These are phyloP conservation scores for Macadamia integrifolia DNA, from an alignment of 164 flowering plant genomes.

Conservation along the genomic window DNA sequence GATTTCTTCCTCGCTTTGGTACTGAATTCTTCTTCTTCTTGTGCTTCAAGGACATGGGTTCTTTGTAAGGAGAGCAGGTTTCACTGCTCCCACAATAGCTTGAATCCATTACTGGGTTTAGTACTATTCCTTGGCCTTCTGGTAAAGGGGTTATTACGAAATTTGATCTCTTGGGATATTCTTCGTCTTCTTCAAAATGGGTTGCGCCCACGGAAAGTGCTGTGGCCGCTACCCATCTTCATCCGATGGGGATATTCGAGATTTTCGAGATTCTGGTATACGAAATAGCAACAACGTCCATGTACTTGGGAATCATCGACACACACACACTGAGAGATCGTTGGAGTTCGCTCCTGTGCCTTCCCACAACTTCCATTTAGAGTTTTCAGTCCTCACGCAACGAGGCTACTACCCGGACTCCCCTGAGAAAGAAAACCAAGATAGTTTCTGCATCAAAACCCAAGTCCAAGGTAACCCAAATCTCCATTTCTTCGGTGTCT, in stretches of 20 bases:
- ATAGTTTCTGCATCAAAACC: slow-evolving; percentile 68
- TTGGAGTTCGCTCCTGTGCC: slow-evolving; percentile 55
- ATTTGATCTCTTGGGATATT: not conserved
- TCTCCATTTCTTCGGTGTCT: slow-evolving; percentile 94
- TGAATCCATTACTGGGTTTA: not conserved
- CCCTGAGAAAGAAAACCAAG: slow-evolving; percentile 87
- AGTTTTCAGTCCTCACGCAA: slow-evolving; percentile 64
- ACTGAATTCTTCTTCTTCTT: not conserved
- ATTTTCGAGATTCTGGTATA: slow-evolving; percentile 13
- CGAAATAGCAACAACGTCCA: slow-evolving; percentile 6
- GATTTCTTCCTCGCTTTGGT: not conserved
- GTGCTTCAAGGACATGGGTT: not conserved
- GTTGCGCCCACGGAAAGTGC: slow-evolving; percentile 60
- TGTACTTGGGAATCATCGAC: slow-evolving; percentile 11
- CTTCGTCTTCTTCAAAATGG: slow-evolving; percentile 29
- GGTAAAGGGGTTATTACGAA: no score
- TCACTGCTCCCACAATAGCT: not conserved
- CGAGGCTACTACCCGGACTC: slow-evolving; percentile 89
- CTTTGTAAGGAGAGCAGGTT: not conserved
- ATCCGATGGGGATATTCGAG: slow-evolving; percentile 30
- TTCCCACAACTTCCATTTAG: slow-evolving; percentile 55
- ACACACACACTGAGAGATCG: slow-evolving; percentile 41
- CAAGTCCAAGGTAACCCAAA: slow-evolving; percentile 75
- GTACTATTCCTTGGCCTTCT: no score
- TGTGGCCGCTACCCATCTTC: slow-evolving; percentile 39